phyloP scores from a whole-genome alignment of 495 filamentous ascomycete genomes.

The Tuber aestivum region DNA sequence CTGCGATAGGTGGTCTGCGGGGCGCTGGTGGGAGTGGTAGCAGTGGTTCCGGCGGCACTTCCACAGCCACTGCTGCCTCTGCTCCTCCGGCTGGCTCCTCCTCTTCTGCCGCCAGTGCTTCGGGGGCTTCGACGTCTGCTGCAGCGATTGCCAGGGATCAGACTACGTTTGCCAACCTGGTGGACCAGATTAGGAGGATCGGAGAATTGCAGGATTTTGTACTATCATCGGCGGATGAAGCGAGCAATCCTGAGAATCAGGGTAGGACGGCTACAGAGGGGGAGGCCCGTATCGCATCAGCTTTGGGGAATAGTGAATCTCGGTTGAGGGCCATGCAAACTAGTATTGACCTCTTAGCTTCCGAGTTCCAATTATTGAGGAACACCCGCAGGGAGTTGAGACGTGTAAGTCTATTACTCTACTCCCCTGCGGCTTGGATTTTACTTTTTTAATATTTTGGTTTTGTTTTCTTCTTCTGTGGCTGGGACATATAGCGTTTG shows the following conservation, averaged over 20 bases:
- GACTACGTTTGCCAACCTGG: slow-evolving; percentile 38
- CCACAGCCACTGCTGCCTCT: slow-evolving; percentile 9
- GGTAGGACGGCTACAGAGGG: slow-evolving; percentile 11
- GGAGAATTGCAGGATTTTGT: slow-evolving; percentile 40
- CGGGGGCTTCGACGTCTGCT: neutral
- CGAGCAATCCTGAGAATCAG: slow-evolving; percentile 10
- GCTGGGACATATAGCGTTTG: neutral
- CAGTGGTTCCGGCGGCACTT: neutral
- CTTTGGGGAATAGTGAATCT: slow-evolving; percentile 29
- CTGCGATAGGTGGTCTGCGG: neutral
- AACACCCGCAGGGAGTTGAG: slow-evolving; percentile 33
- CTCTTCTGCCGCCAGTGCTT: neutral
- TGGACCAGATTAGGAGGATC: slow-evolving; percentile 39
- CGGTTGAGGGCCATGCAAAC: slow-evolving; percentile 39
- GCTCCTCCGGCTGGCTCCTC: neutral
- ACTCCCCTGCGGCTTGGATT: neutral
- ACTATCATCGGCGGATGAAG: slow-evolving; percentile 18
- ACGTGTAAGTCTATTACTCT: slow-evolving; percentile 16
- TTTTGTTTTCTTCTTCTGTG: neutral
- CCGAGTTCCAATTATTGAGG: slow-evolving; percentile 36
- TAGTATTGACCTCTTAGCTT: slow-evolving; percentile 36
- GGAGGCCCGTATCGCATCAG: slow-evolving; percentile 22
- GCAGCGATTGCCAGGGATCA: slow-evolving; percentile 8
- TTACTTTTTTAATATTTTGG: slow-evolving; percentile 3
- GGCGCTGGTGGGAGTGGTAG: neutral